Evolutionary conservation across 163 green algal species (phyloP).

Genomic region (Scenedesmus sp.): DNA sequence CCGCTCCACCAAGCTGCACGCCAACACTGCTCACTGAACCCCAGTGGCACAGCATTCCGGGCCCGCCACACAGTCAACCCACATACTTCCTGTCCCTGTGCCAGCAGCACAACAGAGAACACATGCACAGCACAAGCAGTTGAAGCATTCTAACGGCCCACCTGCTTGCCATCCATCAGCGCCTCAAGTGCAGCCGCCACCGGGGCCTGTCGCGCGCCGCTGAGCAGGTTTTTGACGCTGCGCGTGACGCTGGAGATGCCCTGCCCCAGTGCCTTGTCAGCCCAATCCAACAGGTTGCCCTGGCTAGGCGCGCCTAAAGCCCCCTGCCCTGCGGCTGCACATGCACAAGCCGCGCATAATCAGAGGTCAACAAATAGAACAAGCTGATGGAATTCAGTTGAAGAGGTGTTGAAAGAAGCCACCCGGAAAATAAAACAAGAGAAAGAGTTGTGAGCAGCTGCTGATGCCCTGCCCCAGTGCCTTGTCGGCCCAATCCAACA

Average conservation of each 20-base stretch:
- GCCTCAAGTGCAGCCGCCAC: constrained; percentile 90
- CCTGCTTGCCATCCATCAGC: constrained; percentile 88
- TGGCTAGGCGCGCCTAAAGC: constrained; percentile 19
- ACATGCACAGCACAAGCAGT: not conserved
- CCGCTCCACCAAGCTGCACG: no score
- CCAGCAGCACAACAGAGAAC: not conserved
- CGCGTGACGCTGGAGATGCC: constrained; percentile 88
- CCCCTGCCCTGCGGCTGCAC: not conserved
- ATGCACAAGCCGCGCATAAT: not conserved
- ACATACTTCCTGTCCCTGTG: no score
- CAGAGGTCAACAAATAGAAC: not conserved
- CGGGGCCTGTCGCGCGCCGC: constrained; percentile 82
- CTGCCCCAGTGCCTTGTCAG: constrained; percentile 92
- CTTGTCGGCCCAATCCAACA: constrained; percentile 93
- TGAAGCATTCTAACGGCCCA: not conserved
- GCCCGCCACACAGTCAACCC: no score
- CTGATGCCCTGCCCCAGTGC: constrained; percentile 88
- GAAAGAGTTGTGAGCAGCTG: not conserved
- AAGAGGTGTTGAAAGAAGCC: not conserved
- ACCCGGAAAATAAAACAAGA: no score
- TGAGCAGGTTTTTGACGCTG: constrained; percentile 95
- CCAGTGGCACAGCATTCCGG: no score
- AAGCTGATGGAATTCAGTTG: not conserved
- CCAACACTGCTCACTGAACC: no score
- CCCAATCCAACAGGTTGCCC: constrained; percentile 89